Evolutionary conservation across 1,284 basidiomycete species (phyloP).

Genomic region (Apiotrichum sp.): DNA sequence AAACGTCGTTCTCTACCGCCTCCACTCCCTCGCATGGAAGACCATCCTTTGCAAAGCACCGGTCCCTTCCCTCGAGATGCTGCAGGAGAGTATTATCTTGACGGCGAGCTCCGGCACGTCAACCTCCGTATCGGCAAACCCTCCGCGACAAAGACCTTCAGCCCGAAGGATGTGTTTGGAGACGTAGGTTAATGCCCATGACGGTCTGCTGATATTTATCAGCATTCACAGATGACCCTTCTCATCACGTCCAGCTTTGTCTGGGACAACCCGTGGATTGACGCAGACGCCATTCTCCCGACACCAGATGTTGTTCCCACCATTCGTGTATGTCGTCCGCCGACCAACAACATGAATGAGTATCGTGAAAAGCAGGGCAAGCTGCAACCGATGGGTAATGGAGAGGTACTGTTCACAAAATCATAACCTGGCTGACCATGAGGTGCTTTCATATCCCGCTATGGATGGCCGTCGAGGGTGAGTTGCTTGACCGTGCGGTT

Average conservation of each 20-base stretch:
- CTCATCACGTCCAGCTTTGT: conserved; percentile 35
- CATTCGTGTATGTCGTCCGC: conserved; percentile 23
- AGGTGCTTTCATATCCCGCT: conserved; percentile 21
- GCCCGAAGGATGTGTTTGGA: conserved; percentile 26
- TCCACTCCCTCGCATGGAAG: neutral
- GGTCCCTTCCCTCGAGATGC: conserved; percentile 33
- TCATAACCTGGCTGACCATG: too few species aligned
- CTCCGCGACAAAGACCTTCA: conserved; percentile 24
- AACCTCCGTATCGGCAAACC: conserved; percentile 22
- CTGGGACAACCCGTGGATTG: conserved; percentile 36
- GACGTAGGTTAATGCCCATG: conserved; percentile 22
- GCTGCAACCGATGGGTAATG: conserved; percentile 24
- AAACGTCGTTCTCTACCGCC: neutral
- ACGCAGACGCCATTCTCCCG: conserved; percentile 22
- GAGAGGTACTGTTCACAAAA: conserved; percentile 19
- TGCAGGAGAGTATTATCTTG: conserved; percentile 39
- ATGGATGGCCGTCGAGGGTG: conserved; percentile 34
- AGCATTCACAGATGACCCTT: conserved; percentile 36
- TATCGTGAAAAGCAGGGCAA: conserved; percentile 24
- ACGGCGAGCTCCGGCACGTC: conserved; percentile 39
- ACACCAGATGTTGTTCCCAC: conserved; percentile 27
- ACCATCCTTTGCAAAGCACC: conserved; percentile 31
- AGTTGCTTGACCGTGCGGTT: conserved; percentile 2
- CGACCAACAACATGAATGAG: neutral
- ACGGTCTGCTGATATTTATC: neutral